These are phyloP conservation scores for Podospora pseudoanserina DNA, from an alignment of 495 filamentous ascomycete species.

Conservation along the genomic window DNA sequence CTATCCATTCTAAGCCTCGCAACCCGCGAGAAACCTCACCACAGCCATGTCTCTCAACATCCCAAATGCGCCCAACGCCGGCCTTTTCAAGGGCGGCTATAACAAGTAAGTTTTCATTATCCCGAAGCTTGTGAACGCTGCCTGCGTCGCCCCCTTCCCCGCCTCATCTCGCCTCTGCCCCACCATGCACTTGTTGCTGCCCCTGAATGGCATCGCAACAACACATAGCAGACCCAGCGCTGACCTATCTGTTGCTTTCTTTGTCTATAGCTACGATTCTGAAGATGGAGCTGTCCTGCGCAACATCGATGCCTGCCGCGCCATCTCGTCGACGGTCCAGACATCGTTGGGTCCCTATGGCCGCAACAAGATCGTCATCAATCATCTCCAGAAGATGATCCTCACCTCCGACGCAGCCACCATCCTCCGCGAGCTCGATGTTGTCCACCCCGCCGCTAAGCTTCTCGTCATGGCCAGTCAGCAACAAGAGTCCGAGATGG, in stretches of 20 bases:
- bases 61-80: conserved; percentile 84
- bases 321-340: conserved; percentile 92
- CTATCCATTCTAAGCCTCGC: conserved; percentile 7
- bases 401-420: conserved; percentile 97
- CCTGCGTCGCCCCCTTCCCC: neutral
- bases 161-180: conserved; percentile 10
- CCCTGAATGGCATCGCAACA: conserved; percentile 22
- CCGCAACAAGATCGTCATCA: conserved; percentile 99
- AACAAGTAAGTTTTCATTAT: conserved; percentile 68
- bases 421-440: conserved; percentile 94
- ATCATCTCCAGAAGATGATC: conserved; percentile 99
- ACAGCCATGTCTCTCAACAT: conserved; percentile 88
- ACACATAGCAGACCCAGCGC: conserved; percentile 24
- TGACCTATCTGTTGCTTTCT: neutral
- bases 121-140: neutral
- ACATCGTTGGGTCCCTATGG: conserved; percentile 96
- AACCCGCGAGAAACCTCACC: conserved; percentile 6
- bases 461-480: conserved; percentile 98
- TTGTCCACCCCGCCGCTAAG: conserved; percentile 97
- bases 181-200: conserved; percentile 7
- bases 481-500: conserved; percentile 98
- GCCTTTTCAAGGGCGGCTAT: conserved; percentile 95
- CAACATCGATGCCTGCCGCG: conserved; percentile 97
- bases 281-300: conserved; percentile 98
- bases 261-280: conserved; percentile 72